Evolutionary conservation across 805 yeast species (phyloP), one percentile per base, ranked within the genome.

Genomic region (Nakazawaea wyomingensis): DNA sequence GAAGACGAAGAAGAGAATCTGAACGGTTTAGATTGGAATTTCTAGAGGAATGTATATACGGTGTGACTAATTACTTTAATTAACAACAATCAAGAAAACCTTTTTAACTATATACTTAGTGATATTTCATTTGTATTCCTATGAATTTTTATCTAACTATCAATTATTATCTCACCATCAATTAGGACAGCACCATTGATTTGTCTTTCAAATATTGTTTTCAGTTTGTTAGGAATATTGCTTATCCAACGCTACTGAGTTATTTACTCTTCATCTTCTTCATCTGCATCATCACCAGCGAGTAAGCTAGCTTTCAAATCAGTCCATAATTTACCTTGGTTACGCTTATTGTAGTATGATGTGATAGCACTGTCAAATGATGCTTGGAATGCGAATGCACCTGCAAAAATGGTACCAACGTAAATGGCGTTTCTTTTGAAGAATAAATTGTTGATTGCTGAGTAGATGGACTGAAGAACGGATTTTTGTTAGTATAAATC

Each of bases 361-460:
- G 83, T 85, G 50, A 84, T 71, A 49, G 74, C 81, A 48, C 66
- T 62, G 61, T 85, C 93, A 53, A 84, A 84, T 58, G 73, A 72
- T 40, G 80, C 82, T 71, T 87, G 91, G 77, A 89, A 88, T 50
- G 80, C 79, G 60, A 90, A 90, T 37, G 97, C 89, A 56, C 85
- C 80, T 39, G 80, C 83, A 54, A 90, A 83, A 48, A 90, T 72
- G 49, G 93, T 72, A 52, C 87, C 86, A 49, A 90, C 96, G 67
- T 76, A 87, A 50, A 84, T 72, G 37, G 97, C 78, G 80, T 91
- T 90, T 77, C 96, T 86, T 78, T 87, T 87, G 77, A 86, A 82
- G 44, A 84, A 55, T 29, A 72, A 65, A 76, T 80, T 82, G 77
- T 77, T 80, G 48, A 80, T 57, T 36, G 77, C 62, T 34, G 83